These are phyloP conservation scores for Amanita molliuscula DNA, from an alignment of 768 basidiomycete species.

Conservation along the genomic window DNA sequence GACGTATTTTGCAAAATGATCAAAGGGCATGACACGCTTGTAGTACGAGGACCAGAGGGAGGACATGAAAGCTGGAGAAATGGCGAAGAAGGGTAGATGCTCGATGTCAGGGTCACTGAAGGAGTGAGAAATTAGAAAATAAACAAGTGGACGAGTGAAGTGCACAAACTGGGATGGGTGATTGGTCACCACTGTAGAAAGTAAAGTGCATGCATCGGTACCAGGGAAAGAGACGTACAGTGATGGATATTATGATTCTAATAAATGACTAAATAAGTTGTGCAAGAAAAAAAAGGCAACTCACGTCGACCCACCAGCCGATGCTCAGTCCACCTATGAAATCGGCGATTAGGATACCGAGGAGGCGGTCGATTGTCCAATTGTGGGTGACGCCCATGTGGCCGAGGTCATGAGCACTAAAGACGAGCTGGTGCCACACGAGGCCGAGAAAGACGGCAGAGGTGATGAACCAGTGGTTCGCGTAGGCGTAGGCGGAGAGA, in stretches of 20 bases:
- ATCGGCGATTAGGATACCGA: slow-evolving; percentile 74
- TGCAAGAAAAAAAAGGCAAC: slow-evolving; percentile 22
- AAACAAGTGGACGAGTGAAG: background rate
- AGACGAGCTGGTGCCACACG: slow-evolving; percentile 93
- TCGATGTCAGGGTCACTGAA: slow-evolving; percentile 75
- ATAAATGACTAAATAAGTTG: background rate
- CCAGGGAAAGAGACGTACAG: slow-evolving; percentile 40
- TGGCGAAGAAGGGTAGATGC: slow-evolving; percentile 91
- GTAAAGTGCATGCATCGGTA: slow-evolving; percentile 8
- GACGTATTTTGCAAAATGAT: slow-evolving; percentile 53
- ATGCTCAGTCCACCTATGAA: slow-evolving; percentile 89
- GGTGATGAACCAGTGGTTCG: slow-evolving; percentile 49
- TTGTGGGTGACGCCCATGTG: slow-evolving; percentile 90
- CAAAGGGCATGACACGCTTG: slow-evolving; percentile 76
- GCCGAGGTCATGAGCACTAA: slow-evolving; percentile 89
- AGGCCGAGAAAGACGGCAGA: slow-evolving; percentile 81
- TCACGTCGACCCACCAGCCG: slow-evolving; percentile 96
- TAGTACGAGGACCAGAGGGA: slow-evolving; percentile 93
- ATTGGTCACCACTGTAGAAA: slow-evolving; percentile 81
- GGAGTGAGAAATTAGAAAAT: slow-evolving; percentile 9
- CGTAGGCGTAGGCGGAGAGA: slow-evolving; percentile 52
- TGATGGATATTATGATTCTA: slow-evolving; percentile 96
- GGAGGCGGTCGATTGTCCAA: slow-evolving; percentile 70
- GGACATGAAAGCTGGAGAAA: slow-evolving; percentile 77
- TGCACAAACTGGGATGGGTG: slow-evolving; percentile 81